Percentiles rank a stretch among this genome's conserved stretches.
Evolutionary conservation across 2,329 filamentous ascomycete species (phyloP).

Genomic region (Cercospora beticola): DNA sequence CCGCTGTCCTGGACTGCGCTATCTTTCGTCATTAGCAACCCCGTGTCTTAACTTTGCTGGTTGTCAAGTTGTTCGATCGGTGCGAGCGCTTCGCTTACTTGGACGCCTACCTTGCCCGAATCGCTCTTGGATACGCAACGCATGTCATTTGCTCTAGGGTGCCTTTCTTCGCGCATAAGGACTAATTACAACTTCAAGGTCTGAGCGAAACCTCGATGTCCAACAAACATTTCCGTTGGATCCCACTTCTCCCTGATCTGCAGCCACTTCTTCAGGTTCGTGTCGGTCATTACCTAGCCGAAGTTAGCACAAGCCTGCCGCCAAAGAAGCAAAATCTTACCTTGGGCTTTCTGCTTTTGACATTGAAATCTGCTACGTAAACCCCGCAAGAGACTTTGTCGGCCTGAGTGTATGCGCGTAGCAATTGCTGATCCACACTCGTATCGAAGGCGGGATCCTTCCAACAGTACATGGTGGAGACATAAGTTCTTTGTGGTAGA

Average conservation of each 20-base stretch:
- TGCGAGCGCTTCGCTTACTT: neutral
- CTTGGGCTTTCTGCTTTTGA: neutral
- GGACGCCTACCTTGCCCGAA: neutral
- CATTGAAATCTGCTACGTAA: neutral
- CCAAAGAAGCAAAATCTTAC: neutral
- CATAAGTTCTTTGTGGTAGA: neutral
- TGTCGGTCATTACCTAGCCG: neutral
- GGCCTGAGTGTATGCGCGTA: neutral
- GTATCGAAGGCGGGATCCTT: neutral
- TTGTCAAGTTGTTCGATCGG: neutral
- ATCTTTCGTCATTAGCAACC: neutral
- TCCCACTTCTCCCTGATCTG: neutral
- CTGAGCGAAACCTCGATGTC: neutral
- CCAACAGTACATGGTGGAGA: neutral
- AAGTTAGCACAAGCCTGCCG: neutral
- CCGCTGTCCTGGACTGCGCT: neutral
- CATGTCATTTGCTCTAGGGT: neutral
- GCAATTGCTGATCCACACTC: neutral
- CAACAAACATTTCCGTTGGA: neutral
- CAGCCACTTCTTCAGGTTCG: neutral
- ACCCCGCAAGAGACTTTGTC: neutral
- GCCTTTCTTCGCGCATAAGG: neutral
- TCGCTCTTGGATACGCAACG: neutral
- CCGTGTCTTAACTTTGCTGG: no score
- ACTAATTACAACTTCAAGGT: neutral